Conservation (phyloP, 805 yeast genomes). For the Wickerhamomyces ciferrii region DNA sequence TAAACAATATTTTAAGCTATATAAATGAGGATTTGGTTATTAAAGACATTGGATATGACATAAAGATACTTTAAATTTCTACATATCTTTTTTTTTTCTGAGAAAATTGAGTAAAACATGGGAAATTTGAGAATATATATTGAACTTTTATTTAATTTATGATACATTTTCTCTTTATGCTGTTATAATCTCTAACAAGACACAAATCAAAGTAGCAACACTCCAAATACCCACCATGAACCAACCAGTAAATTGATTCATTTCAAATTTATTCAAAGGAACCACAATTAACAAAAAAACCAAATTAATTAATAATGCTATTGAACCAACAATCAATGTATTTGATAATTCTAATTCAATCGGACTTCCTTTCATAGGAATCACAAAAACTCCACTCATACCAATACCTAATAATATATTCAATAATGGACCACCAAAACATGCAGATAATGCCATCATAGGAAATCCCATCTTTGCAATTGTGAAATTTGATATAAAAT, state of each 20-base stretch:
- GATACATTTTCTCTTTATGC: too few species aligned
- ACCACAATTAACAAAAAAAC: slow-evolving; percentile 32
- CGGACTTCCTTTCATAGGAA: slow-evolving; percentile 15
- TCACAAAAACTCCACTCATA: slow-evolving; percentile 51
- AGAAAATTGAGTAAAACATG: too few species aligned
- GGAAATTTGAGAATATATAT: too few species aligned
- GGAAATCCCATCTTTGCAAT: slow-evolving; percentile 85
- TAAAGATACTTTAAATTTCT: too few species aligned
- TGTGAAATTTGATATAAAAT: slow-evolving; percentile 76
- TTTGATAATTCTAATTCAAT: slow-evolving; percentile 33
- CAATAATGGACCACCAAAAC: slow-evolving; percentile 90
- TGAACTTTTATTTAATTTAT: too few species aligned
- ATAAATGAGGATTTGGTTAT: too few species aligned
- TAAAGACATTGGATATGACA: too few species aligned
- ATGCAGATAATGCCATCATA: slow-evolving; percentile 89
- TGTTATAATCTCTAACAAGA: slow-evolving; percentile 12
- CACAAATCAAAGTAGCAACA: slow-evolving; percentile 18
- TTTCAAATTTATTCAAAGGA: slow-evolving; percentile 41
- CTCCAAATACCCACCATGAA: slow-evolving; percentile 21
- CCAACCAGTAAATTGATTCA: slow-evolving; percentile 36
- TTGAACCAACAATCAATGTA: slow-evolving; percentile 31
- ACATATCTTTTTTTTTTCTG: too few species aligned
- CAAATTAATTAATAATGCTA: slow-evolving; percentile 35
- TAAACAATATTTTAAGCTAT: too few species aligned
- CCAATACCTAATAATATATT: slow-evolving; percentile 80